Percentiles rank a stretch among this genome's conserved stretches.
Evolutionary conservation across 225 moss, liverwort and hornwort species (phyloP).

Genomic region (Takakia lepidozioides): DNA sequence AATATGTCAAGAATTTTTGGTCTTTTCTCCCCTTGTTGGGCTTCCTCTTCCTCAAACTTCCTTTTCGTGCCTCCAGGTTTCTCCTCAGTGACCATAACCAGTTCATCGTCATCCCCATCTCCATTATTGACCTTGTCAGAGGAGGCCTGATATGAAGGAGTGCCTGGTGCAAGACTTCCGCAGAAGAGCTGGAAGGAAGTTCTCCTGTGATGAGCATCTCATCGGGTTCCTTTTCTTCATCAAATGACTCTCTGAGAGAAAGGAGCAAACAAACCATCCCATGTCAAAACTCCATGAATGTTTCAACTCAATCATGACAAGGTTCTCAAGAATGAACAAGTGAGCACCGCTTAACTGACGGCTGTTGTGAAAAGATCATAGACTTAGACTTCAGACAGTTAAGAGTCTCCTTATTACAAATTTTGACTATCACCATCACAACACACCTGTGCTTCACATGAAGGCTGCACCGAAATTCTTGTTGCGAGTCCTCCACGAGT

Average conservation of each 20-base stretch:
- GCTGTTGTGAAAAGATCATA: neutral
- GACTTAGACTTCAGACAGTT: no score
- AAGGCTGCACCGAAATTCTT: slow-evolving; percentile 86
- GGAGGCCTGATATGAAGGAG: slow-evolving; percentile 11
- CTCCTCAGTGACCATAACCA: slow-evolving; percentile 44
- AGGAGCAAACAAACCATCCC: neutral
- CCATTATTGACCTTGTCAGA: slow-evolving; percentile 31
- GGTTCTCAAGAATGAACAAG: neutral
- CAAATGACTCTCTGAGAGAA: slow-evolving; percentile 63
- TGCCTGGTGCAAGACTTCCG: slow-evolving; percentile 14
- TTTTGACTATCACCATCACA: no score
- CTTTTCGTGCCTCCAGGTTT: slow-evolving; percentile 41
- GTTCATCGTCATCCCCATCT: slow-evolving; percentile 59
- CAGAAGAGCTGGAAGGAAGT: slow-evolving; percentile 26
- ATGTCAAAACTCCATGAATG: neutral
- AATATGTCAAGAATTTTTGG: no score
- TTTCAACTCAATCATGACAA: neutral
- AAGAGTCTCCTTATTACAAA: no score
- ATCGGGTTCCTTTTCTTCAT: slow-evolving; percentile 67
- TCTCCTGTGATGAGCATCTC: slow-evolving; percentile 56
- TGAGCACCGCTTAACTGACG: neutral
- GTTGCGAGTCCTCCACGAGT: slow-evolving; percentile 84
- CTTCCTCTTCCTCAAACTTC: slow-evolving; percentile 42
- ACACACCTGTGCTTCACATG: slow-evolving; percentile 85
- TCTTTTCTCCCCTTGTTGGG: slow-evolving; percentile 38